Percentiles rank a stretch among this genome's conserved stretches.
Conservation (phyloP, 2,329 filamentous ascomycete species). For the Penicillium hesseltinei region DNA sequence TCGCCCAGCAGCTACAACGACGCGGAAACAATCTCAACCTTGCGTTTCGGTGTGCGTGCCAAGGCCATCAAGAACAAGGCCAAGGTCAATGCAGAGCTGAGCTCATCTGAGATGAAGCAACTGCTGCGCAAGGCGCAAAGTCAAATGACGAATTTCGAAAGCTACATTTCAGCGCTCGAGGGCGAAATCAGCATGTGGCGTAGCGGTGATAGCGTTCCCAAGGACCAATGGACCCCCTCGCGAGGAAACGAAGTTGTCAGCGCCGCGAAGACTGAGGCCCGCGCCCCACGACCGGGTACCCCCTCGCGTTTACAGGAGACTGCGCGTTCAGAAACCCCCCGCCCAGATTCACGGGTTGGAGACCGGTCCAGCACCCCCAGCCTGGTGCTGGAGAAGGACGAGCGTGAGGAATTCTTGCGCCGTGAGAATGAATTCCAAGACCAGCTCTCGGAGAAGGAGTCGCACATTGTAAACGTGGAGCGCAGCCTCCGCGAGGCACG, state of each 20-base stretch:
- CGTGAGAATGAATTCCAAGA: constrained; percentile 97
- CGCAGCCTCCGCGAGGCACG: constrained; percentile 77
- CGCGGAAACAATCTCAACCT: constrained; percentile 84
- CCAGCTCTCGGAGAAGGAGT: constrained; percentile 90
- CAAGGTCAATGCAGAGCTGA: constrained; percentile 98
- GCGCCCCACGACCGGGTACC: constrained; percentile 43
- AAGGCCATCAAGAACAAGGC: constrained; percentile 99
- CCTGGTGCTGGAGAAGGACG: constrained; percentile 87
- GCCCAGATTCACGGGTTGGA: constrained; percentile 66
- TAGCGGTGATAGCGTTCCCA: constrained; percentile 80
- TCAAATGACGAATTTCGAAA: constrained; percentile 84
- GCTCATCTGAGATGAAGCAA: constrained; percentile 88
- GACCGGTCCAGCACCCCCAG: constrained; percentile 86
- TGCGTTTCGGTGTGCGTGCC: constrained; percentile 91
- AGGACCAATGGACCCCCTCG: constrained; percentile 79
- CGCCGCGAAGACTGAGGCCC: constrained; percentile 49
- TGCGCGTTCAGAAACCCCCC: constrained; percentile 57
- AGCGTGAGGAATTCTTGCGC: constrained; percentile 90
- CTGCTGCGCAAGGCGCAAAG: constrained; percentile 89
- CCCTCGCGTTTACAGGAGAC: constrained; percentile 45
- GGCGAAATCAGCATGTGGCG: constrained; percentile 85
- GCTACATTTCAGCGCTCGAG: constrained; percentile 79
- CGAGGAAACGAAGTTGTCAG: constrained; percentile 55
- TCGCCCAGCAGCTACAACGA: constrained; percentile 99
- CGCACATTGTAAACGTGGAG: constrained; percentile 73